Conservation (phyloP, 495 filamentous ascomycete species). For the Aspergillus egyptiacus region DNA sequence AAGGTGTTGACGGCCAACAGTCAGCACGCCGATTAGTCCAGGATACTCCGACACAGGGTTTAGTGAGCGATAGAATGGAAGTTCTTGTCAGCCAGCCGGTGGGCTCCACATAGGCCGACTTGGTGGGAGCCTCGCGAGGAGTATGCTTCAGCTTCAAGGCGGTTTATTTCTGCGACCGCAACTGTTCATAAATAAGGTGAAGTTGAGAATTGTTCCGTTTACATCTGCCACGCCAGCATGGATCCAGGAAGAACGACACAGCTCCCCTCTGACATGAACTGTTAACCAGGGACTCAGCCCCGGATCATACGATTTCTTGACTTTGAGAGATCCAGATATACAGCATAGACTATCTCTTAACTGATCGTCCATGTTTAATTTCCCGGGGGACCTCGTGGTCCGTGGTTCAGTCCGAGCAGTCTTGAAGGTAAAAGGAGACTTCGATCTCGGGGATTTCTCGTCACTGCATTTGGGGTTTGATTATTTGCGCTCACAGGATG, state of each 20-base stretch:
- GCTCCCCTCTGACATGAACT: too few relatives aligned
- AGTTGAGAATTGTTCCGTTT: not conserved
- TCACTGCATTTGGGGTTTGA: too few relatives aligned
- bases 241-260: not conserved
- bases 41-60: slow-evolving; percentile 1
- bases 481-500: not conserved
- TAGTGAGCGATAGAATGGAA: not conserved
- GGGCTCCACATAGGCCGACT: slow-evolving; percentile 13
- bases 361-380: slow-evolving; percentile 30
- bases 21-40: not conserved
- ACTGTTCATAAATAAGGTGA: not conserved
- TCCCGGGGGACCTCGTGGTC: slow-evolving; percentile 23
- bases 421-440: not conserved
- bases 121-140: not conserved
- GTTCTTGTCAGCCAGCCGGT: slow-evolving; percentile 11
- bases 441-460: not conserved
- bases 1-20: not conserved
- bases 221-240: not conserved
- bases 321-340: too few relatives aligned
- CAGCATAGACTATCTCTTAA: not conserved
- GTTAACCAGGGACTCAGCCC: not conserved
- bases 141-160: not conserved
- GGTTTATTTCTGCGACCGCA: not conserved
- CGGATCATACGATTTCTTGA: not conserved
- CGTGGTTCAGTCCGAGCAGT: slow-evolving; percentile 22